These are phyloP conservation scores for Penicillium sp. DNA, from an alignment of 2,329 filamentous ascomycete genomes.

Conservation along the genomic window DNA sequence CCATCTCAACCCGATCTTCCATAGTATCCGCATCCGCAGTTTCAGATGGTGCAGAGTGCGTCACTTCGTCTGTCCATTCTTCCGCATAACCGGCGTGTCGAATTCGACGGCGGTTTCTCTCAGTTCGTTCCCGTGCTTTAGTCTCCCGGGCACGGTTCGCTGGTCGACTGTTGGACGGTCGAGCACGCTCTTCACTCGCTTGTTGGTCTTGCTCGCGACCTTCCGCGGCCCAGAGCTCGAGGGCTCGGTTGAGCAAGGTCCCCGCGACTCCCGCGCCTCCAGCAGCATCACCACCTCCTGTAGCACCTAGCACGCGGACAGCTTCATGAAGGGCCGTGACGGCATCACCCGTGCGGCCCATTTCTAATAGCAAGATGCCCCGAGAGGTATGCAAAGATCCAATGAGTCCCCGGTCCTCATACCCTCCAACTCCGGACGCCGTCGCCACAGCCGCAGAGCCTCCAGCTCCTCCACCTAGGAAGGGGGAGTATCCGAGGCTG, in stretches of 20 bases:
- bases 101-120: constrained; percentile 30
- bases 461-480: constrained; percentile 42
- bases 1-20: constrained; percentile 46
- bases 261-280: constrained; percentile 53
- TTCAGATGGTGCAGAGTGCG: constrained; percentile 32
- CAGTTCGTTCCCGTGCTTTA: constrained; percentile 34
- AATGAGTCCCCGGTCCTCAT: constrained; percentile 51
- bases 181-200: constrained; percentile 21
- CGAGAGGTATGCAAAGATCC: constrained; percentile 57
- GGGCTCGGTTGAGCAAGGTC: constrained; percentile 48
- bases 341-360: constrained; percentile 74
- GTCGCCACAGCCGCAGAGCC: constrained; percentile 40
- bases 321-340: constrained; percentile 79
- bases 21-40: constrained; percentile 23
- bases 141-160: constrained; percentile 30
- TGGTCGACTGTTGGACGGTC: constrained; percentile 26
- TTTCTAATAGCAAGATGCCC: constrained; percentile 80
- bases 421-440: constrained; percentile 49
- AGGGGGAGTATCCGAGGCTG: constrained; percentile 75
- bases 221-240: constrained; percentile 52
- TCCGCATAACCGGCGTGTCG: constrained; percentile 31
- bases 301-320: constrained; percentile 51
- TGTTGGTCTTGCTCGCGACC: constrained; percentile 34
- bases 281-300: constrained; percentile 51
- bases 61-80: constrained; percentile 45